phyloP scores from a whole-genome alignment of 257 asterid species.

The Petunia axillaris region DNA sequence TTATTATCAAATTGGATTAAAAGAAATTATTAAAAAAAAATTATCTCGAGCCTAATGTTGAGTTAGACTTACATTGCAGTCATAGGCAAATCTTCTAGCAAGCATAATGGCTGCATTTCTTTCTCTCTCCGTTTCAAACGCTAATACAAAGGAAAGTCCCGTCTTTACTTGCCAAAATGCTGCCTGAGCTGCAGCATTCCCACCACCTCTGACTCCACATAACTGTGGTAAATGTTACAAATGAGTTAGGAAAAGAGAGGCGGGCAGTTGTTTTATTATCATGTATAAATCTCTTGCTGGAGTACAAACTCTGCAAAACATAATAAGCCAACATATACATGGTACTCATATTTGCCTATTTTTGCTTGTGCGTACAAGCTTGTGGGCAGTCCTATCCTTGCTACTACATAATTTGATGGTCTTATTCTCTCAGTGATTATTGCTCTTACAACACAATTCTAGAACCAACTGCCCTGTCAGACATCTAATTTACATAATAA shows the following conservation, averaged over 20 bases:
- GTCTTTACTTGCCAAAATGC: conserved; percentile 77
- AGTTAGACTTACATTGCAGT: conserved; percentile 72
- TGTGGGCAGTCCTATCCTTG: not conserved
- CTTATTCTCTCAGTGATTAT: not conserved
- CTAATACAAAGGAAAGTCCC: conserved; percentile 70
- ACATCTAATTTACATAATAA: not conserved
- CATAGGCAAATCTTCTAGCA: conserved; percentile 86
- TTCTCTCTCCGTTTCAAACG: conserved; percentile 84
- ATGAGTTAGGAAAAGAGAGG: not conserved
- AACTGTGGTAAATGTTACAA: conserved; percentile 46
- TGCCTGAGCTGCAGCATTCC: conserved; percentile 95
- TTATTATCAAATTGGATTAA: not conserved
- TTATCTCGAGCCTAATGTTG: not conserved
- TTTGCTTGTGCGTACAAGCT: not conserved
- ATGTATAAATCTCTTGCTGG: not conserved
- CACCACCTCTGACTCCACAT: conserved; percentile 96
- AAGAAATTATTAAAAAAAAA: not conserved
- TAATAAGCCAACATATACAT: not conserved
- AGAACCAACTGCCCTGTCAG: too few relatives aligned
- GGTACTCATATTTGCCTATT: not conserved
- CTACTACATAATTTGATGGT: not conserved
- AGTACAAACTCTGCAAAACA: not conserved
- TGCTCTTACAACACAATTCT: not conserved
- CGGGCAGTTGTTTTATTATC: not conserved
- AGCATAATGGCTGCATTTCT: conserved; percentile 94